Evolutionary conservation across 345 rosid genomes (phyloP), one percentile per base, ranked within the genome.

Genomic region (Salix purpurea): DNA sequence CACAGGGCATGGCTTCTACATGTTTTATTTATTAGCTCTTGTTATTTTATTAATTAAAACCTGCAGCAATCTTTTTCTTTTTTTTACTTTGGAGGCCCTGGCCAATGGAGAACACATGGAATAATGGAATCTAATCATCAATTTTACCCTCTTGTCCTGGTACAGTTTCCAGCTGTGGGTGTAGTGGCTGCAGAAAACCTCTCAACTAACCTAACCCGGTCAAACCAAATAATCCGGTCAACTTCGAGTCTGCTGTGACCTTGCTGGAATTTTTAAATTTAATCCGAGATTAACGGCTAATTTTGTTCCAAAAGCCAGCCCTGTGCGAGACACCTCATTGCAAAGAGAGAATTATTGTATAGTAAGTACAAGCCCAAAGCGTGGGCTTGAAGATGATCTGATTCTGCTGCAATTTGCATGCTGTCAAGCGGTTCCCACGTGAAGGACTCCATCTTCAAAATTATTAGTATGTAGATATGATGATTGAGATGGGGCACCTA

Each of bases 111-210:
- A 34, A 81, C 86, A 84, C 2, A 83, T 66, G 77, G 89, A 88
- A 86, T 84, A 88, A 83, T 84, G 91, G 91, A 86, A 86, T 88
- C 91, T 83, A 85, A 84, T 86, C 77, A 84, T 84, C 75, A 67
- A 80, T 75, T 78, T 81, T 82, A 86, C 78, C 87, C 71, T 37
- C 74, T 83, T 86, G 86, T 86, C 87, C 81, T 83, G 78, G 80
- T 78, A 77, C 83, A 72, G 54, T 80, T 71, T 83, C 89, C 91
- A 88, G 88, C 89, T 88, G 89, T 84, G 68, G 77, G 15, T 40
- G 32, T 66, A 39, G 21, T 69, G 34, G 30, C 30, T 26, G 30
- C 75, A 54, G 8, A 37, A 32, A 36, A 52, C 64, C 81, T 61
- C 73, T 75, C 39, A 67, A 61, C 69, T 61, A 16, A 65, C 60